Evolutionary conservation across 768 basidiomycete genomes (phyloP), one percentile per base, ranked within the genome.

Genomic region (Suillus clintonianus): DNA sequence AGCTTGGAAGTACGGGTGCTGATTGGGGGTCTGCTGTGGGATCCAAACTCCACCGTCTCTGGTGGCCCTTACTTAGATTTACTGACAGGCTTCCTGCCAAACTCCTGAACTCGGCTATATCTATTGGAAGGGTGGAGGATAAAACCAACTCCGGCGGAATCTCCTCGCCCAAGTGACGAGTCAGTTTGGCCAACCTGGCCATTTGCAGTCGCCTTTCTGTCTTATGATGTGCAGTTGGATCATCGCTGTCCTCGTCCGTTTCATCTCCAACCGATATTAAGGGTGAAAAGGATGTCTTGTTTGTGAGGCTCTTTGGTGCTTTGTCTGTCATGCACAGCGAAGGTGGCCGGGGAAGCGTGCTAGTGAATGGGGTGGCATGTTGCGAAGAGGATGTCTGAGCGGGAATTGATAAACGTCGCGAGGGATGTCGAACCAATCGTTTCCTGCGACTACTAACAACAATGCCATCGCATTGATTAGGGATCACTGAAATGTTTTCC

Each of bases 131-230:
- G 39, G 60, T 41, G 32, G 64, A 67, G 59, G 41, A 59, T 58
- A 70, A 64, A 32, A 77, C 61, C 59, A 81, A 68, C 47, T 78
- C 80, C 5, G 73, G 69, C 15, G 81, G 78, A 50, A 80, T 74
- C 57, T 76, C 71, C 65, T 80, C 77, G 53, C 79, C 79, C 8
- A 80, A 70, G 65, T 76, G 71, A 19, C 76, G 77, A 9, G 76
- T 71, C 59, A 81, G 69, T 68, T 79, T 81, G 19, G 73, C 76
- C 43, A 76, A 69, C 45, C 76, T 75, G 22, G 70, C 70, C 43
- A 74, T 76, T 50, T 70, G 68, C 10, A 73, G 45, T 62, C 73
- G 74, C 62, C 74, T 72, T 32, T 55, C 48, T 37, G 53, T 55
- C 68, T 41, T 62, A 27, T 43, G 42, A 17, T 61, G 43, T 32